These are phyloP conservation scores for Nicotiana tabacum DNA, from an alignment of 257 asterid genomes.

Conservation along the genomic window DNA sequence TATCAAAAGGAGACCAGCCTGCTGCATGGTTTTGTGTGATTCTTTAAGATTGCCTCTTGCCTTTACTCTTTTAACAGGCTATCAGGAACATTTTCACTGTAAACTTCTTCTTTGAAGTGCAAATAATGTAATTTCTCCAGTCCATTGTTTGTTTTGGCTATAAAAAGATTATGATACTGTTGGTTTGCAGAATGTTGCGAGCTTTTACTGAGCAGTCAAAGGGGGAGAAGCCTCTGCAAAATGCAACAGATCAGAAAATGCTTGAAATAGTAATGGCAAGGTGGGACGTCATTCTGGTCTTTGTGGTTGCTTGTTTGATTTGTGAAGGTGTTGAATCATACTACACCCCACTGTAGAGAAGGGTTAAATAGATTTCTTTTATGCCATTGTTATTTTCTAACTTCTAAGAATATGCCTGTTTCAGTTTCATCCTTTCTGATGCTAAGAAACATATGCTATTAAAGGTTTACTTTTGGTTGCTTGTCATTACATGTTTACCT, in stretches of 20 bases:
- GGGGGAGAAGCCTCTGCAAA: slow-evolving; percentile 58
- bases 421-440: too few relatives aligned
- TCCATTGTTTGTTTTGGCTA: neutral
- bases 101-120: neutral
- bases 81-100: neutral
- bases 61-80: neutral
- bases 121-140: too few relatives aligned
- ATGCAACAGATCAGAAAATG: slow-evolving; percentile 84
- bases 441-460: too few relatives aligned
- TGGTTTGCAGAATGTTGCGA: slow-evolving; percentile 64
- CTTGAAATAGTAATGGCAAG: slow-evolving; percentile 87
- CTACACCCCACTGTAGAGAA: neutral
- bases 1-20: neutral
- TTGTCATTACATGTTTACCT: too few relatives aligned
- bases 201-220: slow-evolving; percentile 82
- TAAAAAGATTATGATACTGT: neutral
- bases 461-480: too few relatives aligned
- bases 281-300: slow-evolving; percentile 21
- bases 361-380: neutral
- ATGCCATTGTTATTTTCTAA: neutral
- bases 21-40: neutral
- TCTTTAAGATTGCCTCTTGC: neutral
- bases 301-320: neutral
- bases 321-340: neutral
- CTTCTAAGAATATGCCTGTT: too few relatives aligned